Conservation (phyloP, 495 filamentous ascomycete genomes). For the Diplogelasinospora grovesii region DNA sequence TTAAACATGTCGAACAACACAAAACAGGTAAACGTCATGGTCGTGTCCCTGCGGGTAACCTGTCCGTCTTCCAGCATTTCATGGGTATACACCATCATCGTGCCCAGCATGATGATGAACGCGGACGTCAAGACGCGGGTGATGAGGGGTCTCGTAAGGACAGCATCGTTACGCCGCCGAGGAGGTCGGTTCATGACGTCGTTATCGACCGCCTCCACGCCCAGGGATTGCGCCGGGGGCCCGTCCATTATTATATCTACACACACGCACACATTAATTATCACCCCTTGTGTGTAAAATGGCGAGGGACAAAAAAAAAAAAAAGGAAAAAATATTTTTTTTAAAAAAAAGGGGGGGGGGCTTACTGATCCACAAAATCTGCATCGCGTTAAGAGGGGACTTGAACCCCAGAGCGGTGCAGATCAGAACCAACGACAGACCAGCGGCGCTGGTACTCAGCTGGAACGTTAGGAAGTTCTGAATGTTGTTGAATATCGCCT, state of each 20-base stretch:
- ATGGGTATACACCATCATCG: conserved; percentile 79
- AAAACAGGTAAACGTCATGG: conserved; percentile 98
- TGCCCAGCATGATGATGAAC: conserved; percentile 82
- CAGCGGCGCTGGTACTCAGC: conserved; percentile 92
- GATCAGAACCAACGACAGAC: conserved; percentile 81
- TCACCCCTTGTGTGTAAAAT: too few relatives aligned
- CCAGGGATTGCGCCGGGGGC: conserved; percentile 92
- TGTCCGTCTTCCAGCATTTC: conserved; percentile 78
- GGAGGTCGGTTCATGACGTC: conserved; percentile 90
- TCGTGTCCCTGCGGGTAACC: conserved; percentile 89
- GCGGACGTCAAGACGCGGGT: conserved; percentile 83
- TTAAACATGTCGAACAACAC: conserved; percentile 99
- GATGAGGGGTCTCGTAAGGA: conserved; percentile 76
- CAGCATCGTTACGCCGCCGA: conserved; percentile 73
- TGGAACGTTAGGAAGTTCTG: conserved; percentile 99
- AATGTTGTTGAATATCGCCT: conserved; percentile 99
- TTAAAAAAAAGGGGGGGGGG: conserved; percentile 12
- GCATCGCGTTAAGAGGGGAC: conserved; percentile 96
- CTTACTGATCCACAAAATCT: conserved; percentile 99
- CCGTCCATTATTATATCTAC: conserved; percentile 99
- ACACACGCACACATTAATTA: too few relatives aligned
- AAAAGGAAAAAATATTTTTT: background rate
- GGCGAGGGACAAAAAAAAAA: too few relatives aligned
- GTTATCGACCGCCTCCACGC: conserved; percentile 92
- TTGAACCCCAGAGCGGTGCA: conserved; percentile 88